Evolutionary conservation across 2,329 filamentous ascomycete species (phyloP), one percentile per base, ranked within the genome.

Genomic region (Shiraia sp.): DNA sequence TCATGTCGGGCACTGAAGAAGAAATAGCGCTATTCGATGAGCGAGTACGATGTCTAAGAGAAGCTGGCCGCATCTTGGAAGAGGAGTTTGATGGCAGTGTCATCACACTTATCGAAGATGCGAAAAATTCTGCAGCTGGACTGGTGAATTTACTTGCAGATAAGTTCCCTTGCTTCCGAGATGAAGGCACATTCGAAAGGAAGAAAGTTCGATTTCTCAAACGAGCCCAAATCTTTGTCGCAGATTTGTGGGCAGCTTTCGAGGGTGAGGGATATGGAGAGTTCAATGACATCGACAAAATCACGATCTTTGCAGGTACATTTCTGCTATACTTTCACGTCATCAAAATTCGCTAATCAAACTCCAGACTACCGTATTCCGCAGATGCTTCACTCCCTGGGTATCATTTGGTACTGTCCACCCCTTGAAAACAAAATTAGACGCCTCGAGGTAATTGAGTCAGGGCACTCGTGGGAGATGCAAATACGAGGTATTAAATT

Each of bases 211-310:
- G 90, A 10, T 80, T 99, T 49, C 83, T 96, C 64, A 99, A 99
- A 72, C 84, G 95, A 9, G 91, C 93, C 2, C 93, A 99, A 70
- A 99, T 99, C 46, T 80, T 97, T 14, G 91, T 95, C 2, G 95
- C 95, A 15, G 93, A 99, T 68, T 68, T 97, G 1, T 99, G 95
- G 95, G 95, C 93, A 4, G 95, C 90, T 50, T 97, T 97, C 66
- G 82, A 92, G 38, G 90, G 90, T 32, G 77, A 86, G 53, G 78
- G 80, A 17, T 91, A 85, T 60, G 95, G 93, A 23, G 75, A 79
- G 19, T 99, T 99, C 69, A 66, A 82, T 42, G 93, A 99, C 65
- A 96, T 99, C 57, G 87, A 93, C 72, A 90, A 90, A 66, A 87
- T 99, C 59, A 99, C 93, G 47, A 97, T 97, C 86, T 99, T 99